phyloP scores from a whole-genome alignment of 495 filamentous ascomycete genomes.

The Penicillium simplicissimum region DNA sequence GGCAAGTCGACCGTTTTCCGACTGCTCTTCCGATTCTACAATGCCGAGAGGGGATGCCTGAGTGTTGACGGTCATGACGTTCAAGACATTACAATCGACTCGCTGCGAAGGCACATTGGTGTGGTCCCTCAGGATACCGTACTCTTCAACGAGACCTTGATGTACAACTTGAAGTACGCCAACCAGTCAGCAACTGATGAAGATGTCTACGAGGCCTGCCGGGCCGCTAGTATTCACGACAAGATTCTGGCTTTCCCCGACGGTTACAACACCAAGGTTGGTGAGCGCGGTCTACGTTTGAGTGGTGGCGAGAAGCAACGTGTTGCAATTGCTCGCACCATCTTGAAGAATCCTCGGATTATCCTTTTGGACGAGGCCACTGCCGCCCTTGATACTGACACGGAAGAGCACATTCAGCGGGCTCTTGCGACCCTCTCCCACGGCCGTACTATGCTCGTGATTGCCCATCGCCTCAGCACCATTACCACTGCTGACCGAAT shows the following conservation, averaged over 20 bases:
- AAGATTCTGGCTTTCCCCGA: slow-evolving; percentile 94
- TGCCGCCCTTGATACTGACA: slow-evolving; percentile 91
- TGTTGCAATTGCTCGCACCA: slow-evolving; percentile 93
- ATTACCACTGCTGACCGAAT: slow-evolving; percentile 96
- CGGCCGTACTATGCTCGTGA: slow-evolving; percentile 83
- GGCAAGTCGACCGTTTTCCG: slow-evolving; percentile 98
- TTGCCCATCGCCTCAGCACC: slow-evolving; percentile 88
- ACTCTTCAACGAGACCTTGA: slow-evolving; percentile 93
- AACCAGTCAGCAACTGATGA: slow-evolving; percentile 83
- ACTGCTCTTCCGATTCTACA: slow-evolving; percentile 93
- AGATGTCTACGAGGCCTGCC: slow-evolving; percentile 84
- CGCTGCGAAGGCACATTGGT: slow-evolving; percentile 84
- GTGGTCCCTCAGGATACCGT: slow-evolving; percentile 97
- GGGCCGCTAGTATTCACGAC: slow-evolving; percentile 92
- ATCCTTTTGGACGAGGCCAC: slow-evolving; percentile 97
- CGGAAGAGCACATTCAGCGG: slow-evolving; percentile 92
- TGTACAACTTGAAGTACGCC: slow-evolving; percentile 97
- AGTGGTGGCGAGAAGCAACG: slow-evolving; percentile 97
- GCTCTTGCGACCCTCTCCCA: slow-evolving; percentile 76
- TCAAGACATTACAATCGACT: slow-evolving; percentile 85
- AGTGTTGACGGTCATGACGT: slow-evolving; percentile 83
- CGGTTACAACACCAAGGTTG: slow-evolving; percentile 87
- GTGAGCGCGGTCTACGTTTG: slow-evolving; percentile 88
- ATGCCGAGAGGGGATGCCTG: slow-evolving; percentile 73
- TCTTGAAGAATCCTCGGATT: slow-evolving; percentile 92